Percentiles rank a stretch among this genome's conserved stretches.
phyloP scores from a whole-genome alignment of 768 basidiomycete species.

The Lactarius pseudohatsudake region DNA sequence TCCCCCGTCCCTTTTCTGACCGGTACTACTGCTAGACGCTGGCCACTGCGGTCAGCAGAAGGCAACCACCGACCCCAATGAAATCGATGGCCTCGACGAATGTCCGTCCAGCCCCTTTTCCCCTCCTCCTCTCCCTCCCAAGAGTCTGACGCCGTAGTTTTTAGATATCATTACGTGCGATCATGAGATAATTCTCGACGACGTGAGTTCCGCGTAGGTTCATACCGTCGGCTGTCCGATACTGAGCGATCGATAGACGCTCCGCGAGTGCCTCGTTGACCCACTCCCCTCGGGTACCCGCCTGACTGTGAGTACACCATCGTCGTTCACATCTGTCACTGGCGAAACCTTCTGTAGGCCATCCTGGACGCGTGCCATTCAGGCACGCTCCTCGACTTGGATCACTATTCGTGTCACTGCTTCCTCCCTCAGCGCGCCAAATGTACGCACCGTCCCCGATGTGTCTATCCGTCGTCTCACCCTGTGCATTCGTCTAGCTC shows the following conservation, averaged over 20 bases:
- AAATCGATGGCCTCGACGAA: conserved; percentile 7
- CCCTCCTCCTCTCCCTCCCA: too few relatives aligned
- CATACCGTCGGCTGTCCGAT: not conserved
- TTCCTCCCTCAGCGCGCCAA: conserved; percentile 10
- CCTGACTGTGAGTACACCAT: conserved; percentile 20
- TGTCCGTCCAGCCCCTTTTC: conserved; percentile 1
- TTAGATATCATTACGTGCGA: conserved; percentile 22
- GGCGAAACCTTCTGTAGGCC: conserved; percentile 16
- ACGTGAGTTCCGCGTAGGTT: conserved; percentile 17
- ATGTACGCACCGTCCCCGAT: not conserved
- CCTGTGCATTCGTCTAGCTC: not conserved
- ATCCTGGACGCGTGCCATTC: conserved; percentile 31
- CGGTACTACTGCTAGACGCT: not conserved
- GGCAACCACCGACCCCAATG: not conserved
- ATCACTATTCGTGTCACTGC: conserved; percentile 27
- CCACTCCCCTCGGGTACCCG: conserved; percentile 24
- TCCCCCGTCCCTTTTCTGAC: not conserved
- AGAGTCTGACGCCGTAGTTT: not conserved
- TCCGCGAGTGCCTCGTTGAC: conserved; percentile 25
- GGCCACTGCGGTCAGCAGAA: conserved; percentile 13
- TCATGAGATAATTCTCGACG: conserved; percentile 16
- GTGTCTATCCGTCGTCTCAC: not conserved
- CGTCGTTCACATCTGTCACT: too few relatives aligned
- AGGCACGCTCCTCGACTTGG: conserved; percentile 28
- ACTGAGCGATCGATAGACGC: conserved; percentile 15